phyloP scores from a whole-genome alignment of 2,329 filamentous ascomycete genomes.

The Scleromitrula shiraiana region DNA sequence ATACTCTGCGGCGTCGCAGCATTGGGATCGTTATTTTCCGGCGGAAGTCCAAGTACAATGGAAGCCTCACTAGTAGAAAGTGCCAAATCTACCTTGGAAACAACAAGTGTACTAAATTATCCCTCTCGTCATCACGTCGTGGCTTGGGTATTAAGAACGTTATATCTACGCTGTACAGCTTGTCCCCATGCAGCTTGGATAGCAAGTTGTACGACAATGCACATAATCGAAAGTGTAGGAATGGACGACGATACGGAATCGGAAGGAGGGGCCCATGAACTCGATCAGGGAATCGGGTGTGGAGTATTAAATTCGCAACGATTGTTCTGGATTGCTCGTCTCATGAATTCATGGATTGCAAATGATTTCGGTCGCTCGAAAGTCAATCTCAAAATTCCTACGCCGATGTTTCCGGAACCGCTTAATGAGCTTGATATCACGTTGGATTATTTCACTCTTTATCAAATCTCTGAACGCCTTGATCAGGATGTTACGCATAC shows the following conservation, averaged over 20 bases:
- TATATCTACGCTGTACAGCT: constrained; percentile 24
- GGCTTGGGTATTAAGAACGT: constrained; percentile 20
- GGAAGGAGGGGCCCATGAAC: neutral
- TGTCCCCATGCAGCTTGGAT: constrained; percentile 25
- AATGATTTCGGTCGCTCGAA: constrained; percentile 7
- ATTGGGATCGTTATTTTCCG: constrained; percentile 30
- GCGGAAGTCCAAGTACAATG: constrained; percentile 12
- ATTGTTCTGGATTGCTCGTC: neutral
- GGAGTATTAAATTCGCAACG: constrained; percentile 3
- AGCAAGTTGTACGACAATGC: constrained; percentile 21
- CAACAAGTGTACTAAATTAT: constrained; percentile 6
- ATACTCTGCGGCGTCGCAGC: constrained; percentile 29
- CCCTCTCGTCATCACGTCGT: constrained; percentile 19
- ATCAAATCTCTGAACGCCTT: constrained; percentile 2
- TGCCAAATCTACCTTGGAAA: constrained; percentile 20
- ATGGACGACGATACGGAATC: constrained; percentile 3
- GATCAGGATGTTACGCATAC: constrained; percentile 4
- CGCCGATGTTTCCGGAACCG: neutral
- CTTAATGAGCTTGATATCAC: neutral
- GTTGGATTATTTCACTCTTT: constrained; percentile 1
- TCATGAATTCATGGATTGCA: constrained; percentile 6
- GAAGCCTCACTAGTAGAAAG: constrained; percentile 26
- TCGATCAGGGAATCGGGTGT: neutral
- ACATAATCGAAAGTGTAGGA: constrained; percentile 24
- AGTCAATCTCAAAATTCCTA: constrained; percentile 1